Conservation (phyloP, 1,139 yeast genomes). For the Magnusiomyces paraingens region DNA sequence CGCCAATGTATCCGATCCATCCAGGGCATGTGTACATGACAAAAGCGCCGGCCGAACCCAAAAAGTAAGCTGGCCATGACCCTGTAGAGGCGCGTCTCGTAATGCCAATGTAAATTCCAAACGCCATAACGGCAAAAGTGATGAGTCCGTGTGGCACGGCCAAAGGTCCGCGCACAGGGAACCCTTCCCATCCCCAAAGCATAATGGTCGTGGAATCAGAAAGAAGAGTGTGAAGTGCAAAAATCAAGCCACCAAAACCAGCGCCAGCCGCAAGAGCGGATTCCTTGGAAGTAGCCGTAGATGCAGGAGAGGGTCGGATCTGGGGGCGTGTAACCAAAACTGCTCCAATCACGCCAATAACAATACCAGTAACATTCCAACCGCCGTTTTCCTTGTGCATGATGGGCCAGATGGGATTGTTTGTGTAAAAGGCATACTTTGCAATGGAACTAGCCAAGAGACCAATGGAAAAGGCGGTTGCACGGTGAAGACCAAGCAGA, state of each 20-base stretch:
- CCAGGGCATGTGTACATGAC: conserved; percentile 49
- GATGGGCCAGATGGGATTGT: conserved; percentile 95
- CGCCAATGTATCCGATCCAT: conserved; percentile 85
- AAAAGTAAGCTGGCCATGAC: conserved; percentile 23
- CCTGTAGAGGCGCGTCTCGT: conserved; percentile 25
- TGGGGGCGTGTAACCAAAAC: conserved; percentile 43
- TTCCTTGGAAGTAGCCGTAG: conserved; percentile 27
- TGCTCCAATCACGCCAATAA: conserved; percentile 60
- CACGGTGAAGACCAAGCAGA: conserved; percentile 44
- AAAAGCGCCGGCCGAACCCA: conserved; percentile 46
- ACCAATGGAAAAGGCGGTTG: conserved; percentile 64
- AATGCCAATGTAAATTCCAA: conserved; percentile 50
- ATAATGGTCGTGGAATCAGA: conserved; percentile 81
- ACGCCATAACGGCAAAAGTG: conserved; percentile 51
- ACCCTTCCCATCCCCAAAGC: conserved; percentile 94
- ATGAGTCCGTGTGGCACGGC: conserved; percentile 84
- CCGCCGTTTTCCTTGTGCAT: conserved; percentile 87
- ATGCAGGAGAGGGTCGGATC: conserved; percentile 20
- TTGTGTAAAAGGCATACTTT: conserved; percentile 71
- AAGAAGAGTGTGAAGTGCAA: conserved; percentile 64
- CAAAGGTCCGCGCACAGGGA: conserved; percentile 77
- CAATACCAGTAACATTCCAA: conserved; percentile 64
- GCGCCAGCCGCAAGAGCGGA: conserved; percentile 45
- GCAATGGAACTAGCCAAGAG: conserved; percentile 64
- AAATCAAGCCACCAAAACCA: conserved; percentile 75